Conservation (phyloP, 2,329 filamentous ascomycete genomes). For the Colletotrichum salicis region DNA sequence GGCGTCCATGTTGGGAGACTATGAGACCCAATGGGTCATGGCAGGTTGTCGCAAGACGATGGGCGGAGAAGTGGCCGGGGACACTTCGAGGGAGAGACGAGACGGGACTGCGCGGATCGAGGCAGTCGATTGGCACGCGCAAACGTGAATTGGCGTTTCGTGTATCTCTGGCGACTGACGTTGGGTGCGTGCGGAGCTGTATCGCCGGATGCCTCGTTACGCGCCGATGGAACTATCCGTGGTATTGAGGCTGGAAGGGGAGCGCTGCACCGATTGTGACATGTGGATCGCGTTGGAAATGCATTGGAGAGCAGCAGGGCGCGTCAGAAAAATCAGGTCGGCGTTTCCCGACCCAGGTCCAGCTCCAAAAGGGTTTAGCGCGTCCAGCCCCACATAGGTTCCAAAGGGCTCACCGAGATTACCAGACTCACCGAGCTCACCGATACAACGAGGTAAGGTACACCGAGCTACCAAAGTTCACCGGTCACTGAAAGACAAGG, state of each 20-base stretch:
- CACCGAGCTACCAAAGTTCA: background rate
- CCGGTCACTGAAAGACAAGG: background rate
- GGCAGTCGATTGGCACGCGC: constrained; percentile 8
- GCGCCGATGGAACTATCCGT: constrained; percentile 9
- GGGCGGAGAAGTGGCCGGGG: background rate
- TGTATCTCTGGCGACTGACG: background rate
- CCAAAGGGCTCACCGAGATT: background rate
- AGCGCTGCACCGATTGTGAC: constrained; percentile 24
- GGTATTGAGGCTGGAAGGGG: constrained; percentile 14
- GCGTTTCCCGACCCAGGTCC: constrained; percentile 21
- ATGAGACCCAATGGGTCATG: constrained; percentile 34
- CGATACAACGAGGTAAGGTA: no score
- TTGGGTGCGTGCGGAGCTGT: background rate
- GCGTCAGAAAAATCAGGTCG: constrained; percentile 36
- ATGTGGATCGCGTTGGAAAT: constrained; percentile 36
- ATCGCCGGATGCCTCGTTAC: background rate
- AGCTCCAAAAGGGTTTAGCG: constrained; percentile 22
- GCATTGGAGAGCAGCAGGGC: constrained; percentile 28
- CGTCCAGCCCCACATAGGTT: no score
- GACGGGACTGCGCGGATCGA: background rate
- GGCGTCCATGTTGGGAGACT: constrained; percentile 54
- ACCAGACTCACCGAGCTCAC: background rate
- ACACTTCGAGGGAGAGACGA: constrained; percentile 15
- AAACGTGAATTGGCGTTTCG: background rate
- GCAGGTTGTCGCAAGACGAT: constrained; percentile 32